Percentiles rank a stretch among this genome's conserved stretches.
These are phyloP conservation scores for Cinnamomum chago DNA, from an alignment of 164 flowering plant genomes.

Conservation along the genomic window DNA sequence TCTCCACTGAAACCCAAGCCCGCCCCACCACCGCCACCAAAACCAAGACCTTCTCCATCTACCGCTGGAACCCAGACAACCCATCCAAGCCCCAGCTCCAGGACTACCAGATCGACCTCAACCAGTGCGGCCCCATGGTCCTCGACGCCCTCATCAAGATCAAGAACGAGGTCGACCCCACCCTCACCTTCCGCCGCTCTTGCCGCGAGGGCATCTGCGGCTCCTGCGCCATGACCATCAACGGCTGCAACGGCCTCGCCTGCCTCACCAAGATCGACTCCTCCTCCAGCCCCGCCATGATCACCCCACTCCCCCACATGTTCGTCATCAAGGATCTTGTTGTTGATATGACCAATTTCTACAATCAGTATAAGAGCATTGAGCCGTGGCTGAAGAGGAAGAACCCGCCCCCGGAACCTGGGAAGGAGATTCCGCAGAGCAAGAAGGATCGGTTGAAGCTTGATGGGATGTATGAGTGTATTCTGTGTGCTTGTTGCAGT, in stretches of 20 bases:
- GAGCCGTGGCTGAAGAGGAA: slow-evolving; percentile 99
- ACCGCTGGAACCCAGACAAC: slow-evolving; percentile 91
- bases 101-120: slow-evolving; percentile 72
- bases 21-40: slow-evolving; percentile 23
- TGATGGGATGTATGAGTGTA: slow-evolving; percentile 99
- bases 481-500: slow-evolving; percentile 93
- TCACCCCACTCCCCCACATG: slow-evolving; percentile 98
- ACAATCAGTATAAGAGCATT: slow-evolving; percentile 95
- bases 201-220: slow-evolving; percentile 99
- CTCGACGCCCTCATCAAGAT: slow-evolving; percentile 96
- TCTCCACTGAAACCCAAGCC: slow-evolving; percentile 19
- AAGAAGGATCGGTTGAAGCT: slow-evolving; percentile 89
- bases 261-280: slow-evolving; percentile 77
- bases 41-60: slow-evolving; percentile 82
- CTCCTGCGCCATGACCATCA: slow-evolving; percentile 97
- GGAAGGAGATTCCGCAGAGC: slow-evolving; percentile 82
- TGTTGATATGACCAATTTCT: slow-evolving; percentile 97
- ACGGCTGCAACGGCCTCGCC: slow-evolving; percentile 93
- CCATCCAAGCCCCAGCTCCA: slow-evolving; percentile 73
- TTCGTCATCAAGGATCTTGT: slow-evolving; percentile 96
- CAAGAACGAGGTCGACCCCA: slow-evolving; percentile 90
- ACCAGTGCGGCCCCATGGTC: slow-evolving; percentile 96
- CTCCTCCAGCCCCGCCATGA: slow-evolving; percentile 28
- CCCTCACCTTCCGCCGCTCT: slow-evolving; percentile 88
- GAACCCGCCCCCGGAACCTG: slow-evolving; percentile 39